A percentile compares a stretch with the other conserved stretches of the same genome.
These are phyloP conservation scores for Arabidopsis lyrata DNA, from an alignment of 441 rosid species.

Conservation along the genomic window DNA sequence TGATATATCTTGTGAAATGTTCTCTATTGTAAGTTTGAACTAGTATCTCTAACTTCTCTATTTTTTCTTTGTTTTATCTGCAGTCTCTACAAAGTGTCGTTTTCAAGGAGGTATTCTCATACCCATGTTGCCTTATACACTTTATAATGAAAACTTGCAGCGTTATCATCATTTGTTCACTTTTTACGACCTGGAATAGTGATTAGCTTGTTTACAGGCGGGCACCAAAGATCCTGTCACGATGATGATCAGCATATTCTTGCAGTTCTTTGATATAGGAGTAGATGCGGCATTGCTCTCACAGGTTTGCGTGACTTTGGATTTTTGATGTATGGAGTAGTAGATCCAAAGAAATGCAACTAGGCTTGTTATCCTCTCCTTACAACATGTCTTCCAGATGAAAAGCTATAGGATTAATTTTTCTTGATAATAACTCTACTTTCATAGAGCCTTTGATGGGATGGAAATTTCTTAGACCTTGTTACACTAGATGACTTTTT, in stretches of 20 bases:
- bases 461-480: not conserved
- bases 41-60: constrained; percentile 32
- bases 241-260: constrained; percentile 89
- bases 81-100: constrained; percentile 99
- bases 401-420: constrained; percentile 3
- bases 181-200: constrained; percentile 33
- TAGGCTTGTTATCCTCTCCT: constrained; percentile 13
- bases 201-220: constrained; percentile 69
- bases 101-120: constrained; percentile 87
- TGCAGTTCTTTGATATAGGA: constrained; percentile 98
- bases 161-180: constrained; percentile 19
- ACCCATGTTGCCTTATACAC: constrained; percentile 26
- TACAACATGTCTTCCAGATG: constrained; percentile 6
- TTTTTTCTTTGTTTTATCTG: constrained; percentile 47
- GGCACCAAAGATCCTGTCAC: constrained; percentile 99
- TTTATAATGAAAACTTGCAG: constrained; percentile 27
- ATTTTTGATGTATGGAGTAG: not conserved
- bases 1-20: not conserved
- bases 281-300: constrained; percentile 90
- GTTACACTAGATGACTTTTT: not conserved
- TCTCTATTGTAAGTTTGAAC: constrained; percentile 24
- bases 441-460: constrained; percentile 1
- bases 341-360: constrained; percentile 15
- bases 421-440: not conserved
- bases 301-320: constrained; percentile 62